Conservation (phyloP, 2,329 filamentous ascomycete species). For the Rhynchosporium secalis region DNA sequence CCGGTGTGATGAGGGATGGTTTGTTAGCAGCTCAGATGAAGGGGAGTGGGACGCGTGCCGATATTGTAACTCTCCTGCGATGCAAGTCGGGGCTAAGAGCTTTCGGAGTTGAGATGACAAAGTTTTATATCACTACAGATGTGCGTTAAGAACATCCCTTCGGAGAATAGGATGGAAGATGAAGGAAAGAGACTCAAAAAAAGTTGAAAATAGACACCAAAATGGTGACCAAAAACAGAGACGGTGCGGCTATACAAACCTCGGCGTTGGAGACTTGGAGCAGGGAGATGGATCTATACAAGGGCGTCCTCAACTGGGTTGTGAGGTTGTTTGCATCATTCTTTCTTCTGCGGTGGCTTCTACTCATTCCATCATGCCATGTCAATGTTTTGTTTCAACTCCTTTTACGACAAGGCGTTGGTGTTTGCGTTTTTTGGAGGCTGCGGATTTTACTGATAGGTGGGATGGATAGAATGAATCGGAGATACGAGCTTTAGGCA, state of each 20-base stretch:
- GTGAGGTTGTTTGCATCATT: background rate
- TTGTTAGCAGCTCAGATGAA: slow-evolving; percentile 1
- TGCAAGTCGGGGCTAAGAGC: background rate
- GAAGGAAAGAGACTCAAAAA: background rate
- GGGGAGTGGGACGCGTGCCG: slow-evolving; percentile 13
- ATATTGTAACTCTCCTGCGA: background rate
- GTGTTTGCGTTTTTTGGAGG: background rate
- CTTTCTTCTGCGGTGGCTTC: background rate
- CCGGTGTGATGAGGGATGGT: background rate
- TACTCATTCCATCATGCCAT: background rate
- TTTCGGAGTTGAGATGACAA: background rate
- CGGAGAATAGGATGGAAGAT: background rate
- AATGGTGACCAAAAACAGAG: background rate
- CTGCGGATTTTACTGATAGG: no score
- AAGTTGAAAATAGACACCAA: background rate
- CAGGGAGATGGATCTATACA: slow-evolving; percentile 21
- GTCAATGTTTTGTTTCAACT: background rate
- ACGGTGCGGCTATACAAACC: background rate
- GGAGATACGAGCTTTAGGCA: background rate
- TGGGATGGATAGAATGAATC: background rate
- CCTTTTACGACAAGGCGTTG: background rate
- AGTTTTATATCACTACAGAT: background rate
- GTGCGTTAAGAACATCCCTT: no score
- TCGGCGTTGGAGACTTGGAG: slow-evolving; percentile 27
- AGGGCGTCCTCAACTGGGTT: background rate